These are phyloP conservation scores for Nissolia schottii DNA, from an alignment of 306 rosid genomes.

Conservation along the genomic window DNA sequence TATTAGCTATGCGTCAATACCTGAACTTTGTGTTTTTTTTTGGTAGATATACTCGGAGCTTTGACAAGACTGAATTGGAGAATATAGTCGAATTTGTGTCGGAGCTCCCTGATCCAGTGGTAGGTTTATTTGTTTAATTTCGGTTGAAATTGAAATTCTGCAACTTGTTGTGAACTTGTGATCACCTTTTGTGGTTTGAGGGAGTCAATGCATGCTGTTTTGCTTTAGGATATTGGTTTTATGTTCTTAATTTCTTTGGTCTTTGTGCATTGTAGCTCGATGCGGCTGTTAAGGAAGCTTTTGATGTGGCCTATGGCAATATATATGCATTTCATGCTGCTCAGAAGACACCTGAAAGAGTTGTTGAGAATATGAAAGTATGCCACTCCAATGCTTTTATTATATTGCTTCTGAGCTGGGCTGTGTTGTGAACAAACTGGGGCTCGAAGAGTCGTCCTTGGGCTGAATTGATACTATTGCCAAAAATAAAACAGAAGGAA, in stretches of 20 bases:
- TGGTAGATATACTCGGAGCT: slow-evolving; percentile 56
- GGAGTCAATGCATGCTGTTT: not conserved
- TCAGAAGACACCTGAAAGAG: slow-evolving; percentile 57
- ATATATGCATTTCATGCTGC: slow-evolving; percentile 78
- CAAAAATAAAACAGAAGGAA: too few species aligned
- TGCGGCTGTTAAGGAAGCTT: slow-evolving; percentile 59
- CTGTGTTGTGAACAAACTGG: not conserved
- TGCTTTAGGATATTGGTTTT: not conserved
- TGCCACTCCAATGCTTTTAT: not conserved
- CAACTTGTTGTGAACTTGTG: not conserved
- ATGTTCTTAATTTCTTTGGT: not conserved
- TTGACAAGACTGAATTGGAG: slow-evolving; percentile 59
- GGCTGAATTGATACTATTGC: not conserved
- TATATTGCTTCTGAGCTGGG: not conserved
- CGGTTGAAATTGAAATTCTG: not conserved
- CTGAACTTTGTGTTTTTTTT: slow-evolving; percentile 4
- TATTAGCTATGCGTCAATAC: not conserved
- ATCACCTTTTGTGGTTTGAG: not conserved
- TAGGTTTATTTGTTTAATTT: slow-evolving; percentile 5
- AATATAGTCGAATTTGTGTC: slow-evolving; percentile 51
- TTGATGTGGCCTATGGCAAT: slow-evolving; percentile 75
- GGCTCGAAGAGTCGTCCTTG: not conserved
- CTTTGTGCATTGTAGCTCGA: slow-evolving; percentile 47
- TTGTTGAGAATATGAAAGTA: slow-evolving; percentile 82
- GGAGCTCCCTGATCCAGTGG: slow-evolving; percentile 75